phyloP scores from a whole-genome alignment of 2,329 filamentous ascomycete genomes.

The Aspergillus brasiliensis region DNA sequence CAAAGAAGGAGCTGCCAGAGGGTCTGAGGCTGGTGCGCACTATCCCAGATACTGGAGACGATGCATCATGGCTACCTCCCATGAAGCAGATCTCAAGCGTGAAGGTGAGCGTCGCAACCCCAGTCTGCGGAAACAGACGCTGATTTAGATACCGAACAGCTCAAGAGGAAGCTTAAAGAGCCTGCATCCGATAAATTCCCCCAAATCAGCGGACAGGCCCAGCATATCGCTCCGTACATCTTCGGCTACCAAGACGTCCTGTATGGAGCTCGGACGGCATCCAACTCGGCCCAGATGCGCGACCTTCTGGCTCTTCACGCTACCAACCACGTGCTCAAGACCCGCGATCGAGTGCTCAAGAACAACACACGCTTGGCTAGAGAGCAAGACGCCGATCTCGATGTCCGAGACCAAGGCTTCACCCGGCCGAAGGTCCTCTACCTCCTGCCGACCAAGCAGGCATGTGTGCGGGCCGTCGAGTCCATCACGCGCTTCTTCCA shows the following conservation, averaged over 20 bases:
- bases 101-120: conserved; percentile 32
- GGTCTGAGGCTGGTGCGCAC: conserved; percentile 34
- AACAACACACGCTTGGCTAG: conserved; percentile 80
- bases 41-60: conserved; percentile 32
- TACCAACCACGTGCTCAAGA: conserved; percentile 91
- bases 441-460: conserved; percentile 83
- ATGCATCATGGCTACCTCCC: conserved; percentile 28
- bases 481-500: conserved; percentile 73
- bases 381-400: conserved; percentile 66
- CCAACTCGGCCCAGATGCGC: conserved; percentile 69
- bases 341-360: conserved; percentile 86
- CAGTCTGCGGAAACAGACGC: neutral
- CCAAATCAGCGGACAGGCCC: conserved; percentile 63
- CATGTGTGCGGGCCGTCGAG: conserved; percentile 77
- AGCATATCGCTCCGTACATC: conserved; percentile 68
- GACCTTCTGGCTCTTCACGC: conserved; percentile 78
- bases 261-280: conserved; percentile 69
- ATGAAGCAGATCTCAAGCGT: conserved; percentile 36
- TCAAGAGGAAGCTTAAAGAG: conserved; percentile 71
- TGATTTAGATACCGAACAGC: conserved; percentile 49
- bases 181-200: conserved; percentile 57
- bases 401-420: conserved; percentile 90
- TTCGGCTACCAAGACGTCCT: conserved; percentile 84
- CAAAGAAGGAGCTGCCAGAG: conserved; percentile 40
- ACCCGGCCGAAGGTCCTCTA: conserved; percentile 92